Conservation (phyloP, 352 stramenopile species). For the Globisporangium megalacanthum region DNA sequence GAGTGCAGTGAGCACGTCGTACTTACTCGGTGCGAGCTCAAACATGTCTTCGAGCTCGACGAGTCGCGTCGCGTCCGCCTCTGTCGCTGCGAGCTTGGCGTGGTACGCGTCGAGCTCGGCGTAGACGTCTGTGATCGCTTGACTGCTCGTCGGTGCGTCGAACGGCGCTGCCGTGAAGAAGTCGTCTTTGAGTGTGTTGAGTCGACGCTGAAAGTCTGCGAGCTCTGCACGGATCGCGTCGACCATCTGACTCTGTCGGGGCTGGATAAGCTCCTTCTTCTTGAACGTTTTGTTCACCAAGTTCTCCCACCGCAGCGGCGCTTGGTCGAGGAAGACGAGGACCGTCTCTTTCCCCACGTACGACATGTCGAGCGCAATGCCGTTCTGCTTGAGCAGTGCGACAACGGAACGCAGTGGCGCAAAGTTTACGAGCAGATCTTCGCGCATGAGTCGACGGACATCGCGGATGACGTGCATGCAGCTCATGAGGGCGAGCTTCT, state of each 20-base stretch:
- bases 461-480: constrained; percentile 90
- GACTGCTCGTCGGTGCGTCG: constrained; percentile 18
- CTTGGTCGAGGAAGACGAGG: constrained; percentile 83
- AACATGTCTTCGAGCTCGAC: constrained; percentile 95
- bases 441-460: constrained; percentile 75
- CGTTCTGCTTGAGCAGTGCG: constrained; percentile 75
- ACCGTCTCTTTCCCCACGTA: constrained; percentile 83
- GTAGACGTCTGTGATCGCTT: constrained; percentile 72
- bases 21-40: constrained; percentile 82
- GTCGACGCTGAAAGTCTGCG: constrained; percentile 59
- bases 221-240: constrained; percentile 76
- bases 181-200: constrained; percentile 58
- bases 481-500: constrained; percentile 67
- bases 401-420: constrained; percentile 76
- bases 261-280: constrained; percentile 90
- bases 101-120: constrained; percentile 84
- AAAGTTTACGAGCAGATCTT: constrained; percentile 77
- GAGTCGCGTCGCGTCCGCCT: constrained; percentile 76
- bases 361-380: constrained; percentile 87
- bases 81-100: constrained; percentile 63
- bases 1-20: constrained; percentile 75
- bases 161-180: constrained; percentile 63
- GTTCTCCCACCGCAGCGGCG: constrained; percentile 87
- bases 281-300: constrained; percentile 93
- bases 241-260: constrained; percentile 86